These are phyloP conservation scores for Dacryopinax spathularia DNA, from an alignment of 768 basidiomycete species.

Conservation along the genomic window DNA sequence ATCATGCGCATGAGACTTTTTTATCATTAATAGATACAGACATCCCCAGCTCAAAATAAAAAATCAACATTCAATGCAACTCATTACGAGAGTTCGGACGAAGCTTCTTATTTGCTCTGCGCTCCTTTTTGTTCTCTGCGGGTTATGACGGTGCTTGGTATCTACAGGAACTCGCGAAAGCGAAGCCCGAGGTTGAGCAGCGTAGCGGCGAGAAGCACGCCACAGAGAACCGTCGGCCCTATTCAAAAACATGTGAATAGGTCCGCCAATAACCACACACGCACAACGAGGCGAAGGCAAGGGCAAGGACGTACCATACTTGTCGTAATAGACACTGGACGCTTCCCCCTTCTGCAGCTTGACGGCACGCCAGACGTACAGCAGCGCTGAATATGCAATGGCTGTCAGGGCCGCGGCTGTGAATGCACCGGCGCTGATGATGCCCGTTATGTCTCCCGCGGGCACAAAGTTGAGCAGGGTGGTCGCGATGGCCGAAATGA, in stretches of 20 bases:
- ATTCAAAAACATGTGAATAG: conserved; percentile 5
- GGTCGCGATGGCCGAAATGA: conserved; percentile 81
- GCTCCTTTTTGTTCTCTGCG: background rate
- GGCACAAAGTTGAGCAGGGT: conserved; percentile 76
- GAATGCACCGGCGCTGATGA: conserved; percentile 79
- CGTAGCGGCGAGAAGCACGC: conserved; percentile 53
- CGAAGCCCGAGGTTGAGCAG: conserved; percentile 62
- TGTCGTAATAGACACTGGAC: conserved; percentile 77
- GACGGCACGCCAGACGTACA: conserved; percentile 64
- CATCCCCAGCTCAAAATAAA: background rate
- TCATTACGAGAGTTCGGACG: too few relatives aligned
- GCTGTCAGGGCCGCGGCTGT: conserved; percentile 78
- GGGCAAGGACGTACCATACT: conserved; percentile 41
- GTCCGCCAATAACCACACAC: background rate
- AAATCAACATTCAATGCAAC: too few relatives aligned
- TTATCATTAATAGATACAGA: background rate
- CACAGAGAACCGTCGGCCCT: conserved; percentile 58
- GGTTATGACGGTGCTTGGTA: background rate
- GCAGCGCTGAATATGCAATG: conserved; percentile 70
- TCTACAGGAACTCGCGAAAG: conserved; percentile 1
- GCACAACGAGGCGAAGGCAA: background rate
- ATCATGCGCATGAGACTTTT: conserved; percentile 1
- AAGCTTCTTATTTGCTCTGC: too few relatives aligned
- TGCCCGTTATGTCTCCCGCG: conserved; percentile 50
- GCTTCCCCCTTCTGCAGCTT: conserved; percentile 56